A percentile compares a stretch with the other conserved stretches of the same genome.
Evolutionary conservation across 108 stramenopile species (phyloP).

Genomic region (Schizochytrium sp.): DNA sequence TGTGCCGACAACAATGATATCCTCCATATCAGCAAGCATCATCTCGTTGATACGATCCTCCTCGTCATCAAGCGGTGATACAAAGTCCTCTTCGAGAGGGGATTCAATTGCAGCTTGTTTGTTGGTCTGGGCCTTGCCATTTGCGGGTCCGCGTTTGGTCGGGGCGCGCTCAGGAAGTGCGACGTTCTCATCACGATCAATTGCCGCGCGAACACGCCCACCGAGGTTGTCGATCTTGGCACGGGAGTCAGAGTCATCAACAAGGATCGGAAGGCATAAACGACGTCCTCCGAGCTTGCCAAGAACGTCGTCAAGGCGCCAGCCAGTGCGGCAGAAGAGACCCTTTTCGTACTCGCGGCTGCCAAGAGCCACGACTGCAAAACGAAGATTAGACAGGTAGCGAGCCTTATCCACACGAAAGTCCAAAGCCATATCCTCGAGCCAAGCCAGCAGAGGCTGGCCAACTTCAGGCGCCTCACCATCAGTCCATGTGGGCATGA

Average conservation of each 20-base stretch:
- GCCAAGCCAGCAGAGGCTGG: slow-evolving; percentile 37
- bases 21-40: slow-evolving; percentile 81
- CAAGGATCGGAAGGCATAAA: neutral
- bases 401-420: slow-evolving; percentile 54
- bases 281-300: slow-evolving; percentile 31
- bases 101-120: too few relatives aligned
- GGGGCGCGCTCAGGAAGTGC: neutral
- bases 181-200: neutral
- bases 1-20: slow-evolving; percentile 81
- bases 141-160: too few relatives aligned
- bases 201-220: slow-evolving; percentile 30
- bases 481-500: slow-evolving; percentile 60
- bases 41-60: slow-evolving; percentile 44
- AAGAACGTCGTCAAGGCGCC: slow-evolving; percentile 13
- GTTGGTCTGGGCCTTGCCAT: too few relatives aligned
- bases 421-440: slow-evolving; percentile 61
- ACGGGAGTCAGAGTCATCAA: slow-evolving; percentile 48
- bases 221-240: slow-evolving; percentile 32
- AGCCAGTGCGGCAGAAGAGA: slow-evolving; percentile 41
- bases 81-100: neutral
- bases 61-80: slow-evolving; percentile 29
- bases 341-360: slow-evolving; percentile 61
- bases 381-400: slow-evolving; percentile 17
- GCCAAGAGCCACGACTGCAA: slow-evolving; percentile 63
- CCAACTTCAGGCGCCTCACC: slow-evolving; percentile 52